A percentile compares a stretch with the other conserved stretches of the same genome.
These are phyloP conservation scores for Verbena officinalis DNA, from an alignment of 257 asterid species.

Conservation along the genomic window DNA sequence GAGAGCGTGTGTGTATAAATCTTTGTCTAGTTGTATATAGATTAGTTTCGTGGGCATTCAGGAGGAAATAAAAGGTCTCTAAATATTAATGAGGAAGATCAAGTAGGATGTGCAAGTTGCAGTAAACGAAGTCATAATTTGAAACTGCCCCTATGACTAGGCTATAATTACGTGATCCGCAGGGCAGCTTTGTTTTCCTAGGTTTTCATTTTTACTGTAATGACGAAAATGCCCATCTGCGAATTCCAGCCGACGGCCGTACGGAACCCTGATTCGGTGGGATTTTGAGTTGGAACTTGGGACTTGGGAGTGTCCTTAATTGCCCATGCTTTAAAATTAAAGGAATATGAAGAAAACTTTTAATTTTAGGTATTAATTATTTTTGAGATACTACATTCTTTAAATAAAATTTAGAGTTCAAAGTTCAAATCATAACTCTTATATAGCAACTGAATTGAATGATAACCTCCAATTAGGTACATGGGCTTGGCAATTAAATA, in stretches of 20 bases:
- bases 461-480: too few species aligned
- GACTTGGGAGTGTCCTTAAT: too few species aligned
- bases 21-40: constrained; percentile 27
- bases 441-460: too few species aligned
- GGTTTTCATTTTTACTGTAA: constrained; percentile 1
- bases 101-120: constrained; percentile 66
- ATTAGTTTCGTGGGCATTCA: neutral
- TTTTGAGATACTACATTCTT: too few species aligned
- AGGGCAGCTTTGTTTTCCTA: neutral
- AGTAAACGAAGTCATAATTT: constrained; percentile 30
- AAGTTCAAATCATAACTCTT: too few species aligned
- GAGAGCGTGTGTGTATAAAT: constrained; percentile 26
- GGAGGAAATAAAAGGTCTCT: too few species aligned
- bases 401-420: too few species aligned
- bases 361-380: too few species aligned
- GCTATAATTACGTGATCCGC: constrained; percentile 35
- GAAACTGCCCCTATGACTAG: constrained; percentile 28
- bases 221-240: constrained; percentile 12
- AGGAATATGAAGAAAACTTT: too few species aligned
- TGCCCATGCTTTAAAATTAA: too few species aligned
- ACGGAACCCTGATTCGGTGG: neutral
- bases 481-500: too few species aligned
- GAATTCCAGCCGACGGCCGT: neutral
- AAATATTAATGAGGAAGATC: constrained; percentile 32
- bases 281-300: neutral